phyloP scores from a whole-genome alignment of 2,329 filamentous ascomycete species.

The Berkeleyomyces rouxiae region DNA sequence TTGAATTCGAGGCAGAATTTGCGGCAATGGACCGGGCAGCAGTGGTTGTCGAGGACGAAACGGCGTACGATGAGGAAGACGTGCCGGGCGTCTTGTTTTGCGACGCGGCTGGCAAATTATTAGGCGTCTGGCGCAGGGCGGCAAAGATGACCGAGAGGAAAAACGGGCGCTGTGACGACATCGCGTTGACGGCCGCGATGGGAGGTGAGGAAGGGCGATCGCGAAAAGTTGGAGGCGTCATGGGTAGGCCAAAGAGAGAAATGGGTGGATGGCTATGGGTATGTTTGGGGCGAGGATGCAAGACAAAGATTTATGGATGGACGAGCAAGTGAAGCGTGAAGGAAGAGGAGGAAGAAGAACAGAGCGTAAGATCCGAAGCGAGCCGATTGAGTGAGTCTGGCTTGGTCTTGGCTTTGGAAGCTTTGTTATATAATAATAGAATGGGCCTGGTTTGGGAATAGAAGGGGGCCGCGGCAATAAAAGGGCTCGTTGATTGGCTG shows the following conservation, averaged over 20 bases:
- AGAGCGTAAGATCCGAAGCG: background rate
- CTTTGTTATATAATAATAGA: background rate
- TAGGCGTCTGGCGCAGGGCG: slow-evolving; percentile 32
- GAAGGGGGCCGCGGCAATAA: background rate
- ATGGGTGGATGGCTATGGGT: background rate
- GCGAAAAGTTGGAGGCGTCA: background rate
- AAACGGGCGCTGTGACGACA: slow-evolving; percentile 33
- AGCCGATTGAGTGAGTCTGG: background rate
- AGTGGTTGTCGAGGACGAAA: slow-evolving; percentile 15
- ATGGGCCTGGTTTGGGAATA: background rate
- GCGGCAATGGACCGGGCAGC: slow-evolving; percentile 17
- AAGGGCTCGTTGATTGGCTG: background rate
- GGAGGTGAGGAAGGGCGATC: background rate
- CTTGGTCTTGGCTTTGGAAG: background rate
- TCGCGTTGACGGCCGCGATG: background rate
- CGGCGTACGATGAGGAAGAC: slow-evolving; percentile 16
- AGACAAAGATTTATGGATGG: background rate
- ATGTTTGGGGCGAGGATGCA: background rate
- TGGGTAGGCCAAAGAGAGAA: background rate
- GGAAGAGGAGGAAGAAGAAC: background rate
- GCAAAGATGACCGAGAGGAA: slow-evolving; percentile 41
- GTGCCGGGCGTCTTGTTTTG: slow-evolving; percentile 22
- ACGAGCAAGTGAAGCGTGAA: background rate
- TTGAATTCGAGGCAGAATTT: slow-evolving; percentile 14
- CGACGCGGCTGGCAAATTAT: slow-evolving; percentile 22